Evolutionary conservation across 495 filamentous ascomycete species (phyloP).

Genomic region (Neurospora sublineolata): DNA sequence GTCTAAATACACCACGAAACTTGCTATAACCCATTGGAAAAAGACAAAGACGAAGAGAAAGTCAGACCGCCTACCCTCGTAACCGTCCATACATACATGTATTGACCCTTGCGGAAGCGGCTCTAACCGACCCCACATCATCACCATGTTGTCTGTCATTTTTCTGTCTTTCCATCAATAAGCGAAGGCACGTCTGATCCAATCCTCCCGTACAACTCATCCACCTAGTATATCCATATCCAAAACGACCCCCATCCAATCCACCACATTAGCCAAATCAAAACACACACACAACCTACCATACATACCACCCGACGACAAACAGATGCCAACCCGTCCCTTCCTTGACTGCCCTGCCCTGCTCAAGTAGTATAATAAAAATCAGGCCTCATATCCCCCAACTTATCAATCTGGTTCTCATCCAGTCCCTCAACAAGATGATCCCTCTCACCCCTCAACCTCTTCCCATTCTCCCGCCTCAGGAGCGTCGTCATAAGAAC

Average conservation of each 20-base stretch:
- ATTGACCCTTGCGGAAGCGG: background rate
- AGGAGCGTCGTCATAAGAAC: constrained; percentile 57
- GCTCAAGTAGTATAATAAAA: constrained; percentile 56
- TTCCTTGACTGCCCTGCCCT: background rate
- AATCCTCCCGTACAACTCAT: background rate
- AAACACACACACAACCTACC: background rate
- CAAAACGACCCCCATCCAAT: background rate
- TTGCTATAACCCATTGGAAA: background rate
- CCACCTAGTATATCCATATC: background rate
- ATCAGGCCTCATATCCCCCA: constrained; percentile 67
- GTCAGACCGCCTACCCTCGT: background rate
- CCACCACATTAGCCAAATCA: background rate
- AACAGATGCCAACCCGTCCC: background rate
- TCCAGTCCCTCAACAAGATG: constrained; percentile 49
- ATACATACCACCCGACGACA: no score
- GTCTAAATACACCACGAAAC: background rate
- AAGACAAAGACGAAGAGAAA: background rate
- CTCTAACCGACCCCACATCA: background rate
- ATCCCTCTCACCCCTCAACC: constrained; percentile 56
- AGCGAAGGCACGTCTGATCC: background rate
- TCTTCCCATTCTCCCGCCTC: constrained; percentile 49
- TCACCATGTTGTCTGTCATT: no score
- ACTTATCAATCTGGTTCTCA: constrained; percentile 43
- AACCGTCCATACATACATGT: background rate
- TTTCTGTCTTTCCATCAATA: background rate